Conservation (phyloP, 352 stramenopile species). For the Phytophthora foliorum region DNA sequence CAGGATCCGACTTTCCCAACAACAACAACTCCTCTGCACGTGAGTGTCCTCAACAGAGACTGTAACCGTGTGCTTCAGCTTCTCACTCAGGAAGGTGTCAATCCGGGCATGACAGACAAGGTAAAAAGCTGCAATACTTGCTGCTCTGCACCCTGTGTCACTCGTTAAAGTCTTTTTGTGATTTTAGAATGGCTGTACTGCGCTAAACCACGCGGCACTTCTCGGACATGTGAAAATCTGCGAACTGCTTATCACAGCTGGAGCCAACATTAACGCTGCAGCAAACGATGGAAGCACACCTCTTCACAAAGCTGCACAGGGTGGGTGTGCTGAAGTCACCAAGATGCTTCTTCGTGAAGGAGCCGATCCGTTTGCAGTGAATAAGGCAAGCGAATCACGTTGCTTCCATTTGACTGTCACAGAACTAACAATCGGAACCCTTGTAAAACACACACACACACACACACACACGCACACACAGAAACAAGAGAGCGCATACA, state of each 20-base stretch:
- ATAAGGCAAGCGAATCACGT: constrained; percentile 26
- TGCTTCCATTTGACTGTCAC: not conserved
- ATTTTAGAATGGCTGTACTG: constrained; percentile 37
- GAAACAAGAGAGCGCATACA: constrained; percentile 43
- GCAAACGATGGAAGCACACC: constrained; percentile 32
- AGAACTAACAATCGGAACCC: not conserved
- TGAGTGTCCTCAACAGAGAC: constrained; percentile 42
- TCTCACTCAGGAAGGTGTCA: constrained; percentile 14
- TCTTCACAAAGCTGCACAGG: constrained; percentile 56
- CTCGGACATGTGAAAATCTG: constrained; percentile 42
- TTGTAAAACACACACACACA: not conserved
- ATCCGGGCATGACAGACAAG: constrained; percentile 29
- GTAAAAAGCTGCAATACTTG: constrained; percentile 19
- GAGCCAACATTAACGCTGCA: constrained; percentile 28
- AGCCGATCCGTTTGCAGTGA: constrained; percentile 24
- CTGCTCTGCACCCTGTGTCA: not conserved
- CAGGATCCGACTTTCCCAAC: constrained; percentile 21
- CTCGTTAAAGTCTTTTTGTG: not conserved
- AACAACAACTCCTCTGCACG: constrained; percentile 45
- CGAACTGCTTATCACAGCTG: constrained; percentile 33
- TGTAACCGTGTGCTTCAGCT: constrained; percentile 19
- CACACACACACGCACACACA: constrained; percentile 26
- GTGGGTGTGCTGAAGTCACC: constrained; percentile 28
- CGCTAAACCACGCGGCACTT: constrained; percentile 49
- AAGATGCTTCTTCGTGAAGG: constrained; percentile 38